Base-by-base conservation (phyloP, 139 green algal species). In the Tetradesmus obliquus region DNA sequence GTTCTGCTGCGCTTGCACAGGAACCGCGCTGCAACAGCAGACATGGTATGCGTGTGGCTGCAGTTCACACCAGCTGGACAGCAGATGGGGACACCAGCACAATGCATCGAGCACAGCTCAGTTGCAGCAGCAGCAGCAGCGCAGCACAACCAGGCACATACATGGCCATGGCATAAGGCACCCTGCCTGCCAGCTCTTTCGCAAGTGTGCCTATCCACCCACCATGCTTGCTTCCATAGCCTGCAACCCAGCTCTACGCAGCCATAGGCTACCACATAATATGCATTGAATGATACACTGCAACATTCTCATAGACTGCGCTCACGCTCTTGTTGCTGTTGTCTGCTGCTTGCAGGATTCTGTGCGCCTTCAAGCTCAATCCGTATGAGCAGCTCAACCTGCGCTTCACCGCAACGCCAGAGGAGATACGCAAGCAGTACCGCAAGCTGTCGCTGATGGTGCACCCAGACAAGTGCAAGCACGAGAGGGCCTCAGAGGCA, bases 291-390 rank as follows among this genome's bases (percentile, higher is more conserved):
- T 45, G 32, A 45, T 45, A 45, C 32, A 45, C 32, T 45, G 32
- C 32, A 45, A 45, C 32, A 45, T 45, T 45, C 32, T 45, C 32
- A 45, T 45, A 45, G 32, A 45, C 32, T 45, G 32, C 32, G 32
- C 32, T 45, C 32, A 45, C 32, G 32, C 32, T 45, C 32, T 45
- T 45, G 32, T 24, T 76, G 66, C 7, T 24, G 15, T 76, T 3
- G n/a, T 4, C 66, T 76, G 15, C 8, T 76, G 66, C 66, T 76
- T 85, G n/a, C 91, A 96, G 98, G 57, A 97, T 99, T 9, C 90
- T 99, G 54, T 94, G 93, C 69, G 96, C 97, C 2, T 99, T 99
- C 95, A 99, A 99, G 93, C 95, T 99, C 7, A 99, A 99, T 86
- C 98, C 98, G 0, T 99, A 96, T 93, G 98, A 99, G 92, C 96